A percentile compares a stretch with the other conserved stretches of the same genome.
phyloP scores from a whole-genome alignment of 768 basidiomycete species.

The Arthromyces matolae region DNA sequence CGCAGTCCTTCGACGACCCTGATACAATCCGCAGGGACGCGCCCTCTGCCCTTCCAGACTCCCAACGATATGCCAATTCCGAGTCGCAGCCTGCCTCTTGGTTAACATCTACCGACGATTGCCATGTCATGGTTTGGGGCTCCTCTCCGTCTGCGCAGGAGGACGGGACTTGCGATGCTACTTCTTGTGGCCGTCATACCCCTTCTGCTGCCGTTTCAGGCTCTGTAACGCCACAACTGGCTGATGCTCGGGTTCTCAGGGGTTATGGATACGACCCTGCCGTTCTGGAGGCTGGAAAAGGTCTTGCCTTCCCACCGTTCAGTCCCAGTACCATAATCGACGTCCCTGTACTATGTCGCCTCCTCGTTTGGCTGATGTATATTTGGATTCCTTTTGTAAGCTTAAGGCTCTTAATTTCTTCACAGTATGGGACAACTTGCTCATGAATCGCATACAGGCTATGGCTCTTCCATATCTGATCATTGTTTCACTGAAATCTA shows the following conservation, averaged over 20 bases:
- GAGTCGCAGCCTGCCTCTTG: slow-evolving; percentile 73
- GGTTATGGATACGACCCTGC: slow-evolving; percentile 62
- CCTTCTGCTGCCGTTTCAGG: slow-evolving; percentile 39
- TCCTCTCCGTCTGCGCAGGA: slow-evolving; percentile 50
- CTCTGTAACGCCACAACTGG: slow-evolving; percentile 50
- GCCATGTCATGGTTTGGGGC: slow-evolving; percentile 67
- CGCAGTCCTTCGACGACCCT: slow-evolving; percentile 38
- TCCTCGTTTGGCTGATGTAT: slow-evolving; percentile 59
- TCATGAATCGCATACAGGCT: slow-evolving; percentile 32
- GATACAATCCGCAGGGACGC: slow-evolving; percentile 64
- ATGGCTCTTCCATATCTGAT: slow-evolving; percentile 64
- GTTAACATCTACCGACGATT: slow-evolving; percentile 61
- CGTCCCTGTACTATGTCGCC: slow-evolving; percentile 50
- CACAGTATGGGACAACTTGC: slow-evolving; percentile 1
- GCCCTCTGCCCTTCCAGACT: slow-evolving; percentile 34
- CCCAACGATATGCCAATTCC: slow-evolving; percentile 45
- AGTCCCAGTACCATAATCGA: slow-evolving; percentile 47
- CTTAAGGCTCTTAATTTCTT: slow-evolving; percentile 9
- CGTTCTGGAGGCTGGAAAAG: slow-evolving; percentile 48
- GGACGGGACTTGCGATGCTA: slow-evolving; percentile 30
- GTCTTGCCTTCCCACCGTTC: slow-evolving; percentile 41
- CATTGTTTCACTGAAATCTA: slow-evolving; percentile 34
- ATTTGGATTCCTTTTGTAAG: slow-evolving; percentile 72
- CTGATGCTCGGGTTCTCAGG: slow-evolving; percentile 60
- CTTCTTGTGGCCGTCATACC: slow-evolving; percentile 40